Base-by-base conservation (phyloP, 768 basidiomycete genomes). In the Macrolepiota fuliginosa region DNA sequence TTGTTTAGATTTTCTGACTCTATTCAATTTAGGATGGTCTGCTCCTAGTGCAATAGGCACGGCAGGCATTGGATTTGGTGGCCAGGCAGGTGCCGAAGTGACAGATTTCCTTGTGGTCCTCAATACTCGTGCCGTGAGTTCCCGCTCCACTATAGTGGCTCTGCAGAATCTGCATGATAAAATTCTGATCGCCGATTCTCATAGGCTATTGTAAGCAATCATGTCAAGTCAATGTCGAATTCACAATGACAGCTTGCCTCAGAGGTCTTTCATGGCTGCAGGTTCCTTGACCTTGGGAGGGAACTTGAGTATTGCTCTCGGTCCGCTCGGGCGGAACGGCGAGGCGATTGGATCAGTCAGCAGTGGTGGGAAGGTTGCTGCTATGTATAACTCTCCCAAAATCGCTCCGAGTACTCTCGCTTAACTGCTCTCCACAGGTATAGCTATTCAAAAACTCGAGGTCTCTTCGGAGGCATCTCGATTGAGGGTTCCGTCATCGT, bases 21-120 rank as follows among this genome's bases (percentile, higher is more conserved):
- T 12, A 25, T 4, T 25, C 24, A 58, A 45, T 60, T 37, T 35
- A 94, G 91, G 84, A 39, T 99, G 96, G 96, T 93, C 92, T 37
- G 88, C 95, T 19, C 97, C 97, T 2, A 91, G 90, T 70, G 97
- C 96, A 2, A 96, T 99, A 49, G 96, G 95, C 25, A 89, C 92
- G 2, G 96, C 90, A 13, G 96, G 96, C 0, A 70, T 96, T 4
- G 96, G 96, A 0, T 77, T 96, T 3, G 97, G 96, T 52, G 86
- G 89, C 19, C 91, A 93, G 68, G 80, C 83, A 19, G 91, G 91
- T 22, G 90, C 90, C 51, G 91, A 94, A 72, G 84, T 96, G 78
- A 96, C 94, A 0, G 94, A 96, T 68, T 96, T 96, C 68, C 75
- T 96, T 62, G 81, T 97, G 61, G 89, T 98, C 32, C 80, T 98